Evolutionary conservation across 2,329 filamentous ascomycete species (phyloP).

Genomic region (Paecilomyces fulvus): DNA sequence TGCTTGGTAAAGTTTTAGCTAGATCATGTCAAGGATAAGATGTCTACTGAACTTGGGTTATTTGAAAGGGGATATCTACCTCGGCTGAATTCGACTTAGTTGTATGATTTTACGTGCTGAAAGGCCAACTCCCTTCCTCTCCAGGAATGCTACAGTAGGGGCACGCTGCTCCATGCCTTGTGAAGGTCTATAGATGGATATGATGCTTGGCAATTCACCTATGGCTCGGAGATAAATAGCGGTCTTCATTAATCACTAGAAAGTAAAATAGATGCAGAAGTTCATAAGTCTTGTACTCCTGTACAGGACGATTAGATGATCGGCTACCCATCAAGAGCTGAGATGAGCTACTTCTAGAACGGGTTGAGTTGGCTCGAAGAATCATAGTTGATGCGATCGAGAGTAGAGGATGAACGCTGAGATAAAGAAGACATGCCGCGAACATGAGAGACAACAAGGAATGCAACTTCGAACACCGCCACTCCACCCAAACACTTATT

Average conservation of each 20-base stretch:
- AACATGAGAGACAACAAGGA: background rate
- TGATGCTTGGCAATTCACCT: background rate
- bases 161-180: background rate
- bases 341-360: background rate
- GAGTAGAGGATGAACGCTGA: background rate
- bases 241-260: background rate
- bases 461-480: background rate
- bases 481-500: constrained; percentile 24
- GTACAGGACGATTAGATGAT: background rate
- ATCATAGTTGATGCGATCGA: background rate
- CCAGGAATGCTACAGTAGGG: background rate
- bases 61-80: too few relatives aligned
- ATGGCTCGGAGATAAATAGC: background rate
- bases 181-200: background rate
- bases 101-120: too few relatives aligned
- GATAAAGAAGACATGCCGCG: background rate
- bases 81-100: too few relatives aligned
- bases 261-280: background rate
- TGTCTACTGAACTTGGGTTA: too few relatives aligned
- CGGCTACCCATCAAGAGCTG: background rate
- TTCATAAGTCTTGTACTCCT: background rate
- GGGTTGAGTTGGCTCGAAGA: background rate
- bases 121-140: too few relatives aligned
- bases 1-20: too few relatives aligned
- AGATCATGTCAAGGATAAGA: too few relatives aligned